A percentile compares a stretch with the other conserved stretches of the same genome.
Evolutionary conservation across 805 yeast genomes (phyloP).

Genomic region (Blastobotrys robertii): DNA sequence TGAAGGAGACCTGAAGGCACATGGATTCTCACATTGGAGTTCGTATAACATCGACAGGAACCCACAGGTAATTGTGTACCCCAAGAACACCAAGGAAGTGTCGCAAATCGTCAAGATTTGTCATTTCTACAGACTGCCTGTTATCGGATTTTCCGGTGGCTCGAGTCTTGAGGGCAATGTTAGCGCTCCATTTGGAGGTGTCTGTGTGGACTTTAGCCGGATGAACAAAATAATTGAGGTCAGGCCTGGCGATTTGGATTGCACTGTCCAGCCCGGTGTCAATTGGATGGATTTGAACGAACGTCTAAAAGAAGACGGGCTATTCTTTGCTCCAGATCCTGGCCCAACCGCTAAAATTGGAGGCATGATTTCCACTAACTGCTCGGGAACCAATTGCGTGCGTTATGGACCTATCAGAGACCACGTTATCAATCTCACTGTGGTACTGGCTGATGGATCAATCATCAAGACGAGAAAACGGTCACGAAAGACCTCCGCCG

Average conservation of each 20-base stretch:
- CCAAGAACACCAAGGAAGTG: conserved; percentile 57
- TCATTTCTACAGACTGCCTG: conserved; percentile 52
- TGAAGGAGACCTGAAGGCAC: conserved; percentile 20
- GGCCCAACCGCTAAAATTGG: conserved; percentile 78
- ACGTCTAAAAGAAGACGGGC: conserved; percentile 33
- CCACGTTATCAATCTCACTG: conserved; percentile 56
- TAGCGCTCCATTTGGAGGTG: conserved; percentile 56
- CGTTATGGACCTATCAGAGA: conserved; percentile 76
- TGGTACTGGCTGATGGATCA: conserved; percentile 75
- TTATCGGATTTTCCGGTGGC: conserved; percentile 72
- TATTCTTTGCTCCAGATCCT: conserved; percentile 67
- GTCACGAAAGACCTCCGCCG: conserved; percentile 72
- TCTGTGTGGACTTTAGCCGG: conserved; percentile 48
- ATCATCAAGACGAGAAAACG: conserved; percentile 62
- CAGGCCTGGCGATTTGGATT: conserved; percentile 58
- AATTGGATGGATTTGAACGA: conserved; percentile 68
- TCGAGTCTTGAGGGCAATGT: conserved; percentile 79
- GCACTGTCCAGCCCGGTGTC: conserved; percentile 67
- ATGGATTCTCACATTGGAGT: conserved; percentile 24
- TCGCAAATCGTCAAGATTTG: conserved; percentile 53
- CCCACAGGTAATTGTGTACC: conserved; percentile 53
- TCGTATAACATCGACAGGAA: conserved; percentile 19
- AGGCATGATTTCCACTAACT: conserved; percentile 69
- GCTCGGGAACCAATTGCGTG: conserved; percentile 74
- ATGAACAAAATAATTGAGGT: conserved; percentile 50